Base-by-base conservation (phyloP, 1,284 basidiomycete species). In the Meripilus lineatus region DNA sequence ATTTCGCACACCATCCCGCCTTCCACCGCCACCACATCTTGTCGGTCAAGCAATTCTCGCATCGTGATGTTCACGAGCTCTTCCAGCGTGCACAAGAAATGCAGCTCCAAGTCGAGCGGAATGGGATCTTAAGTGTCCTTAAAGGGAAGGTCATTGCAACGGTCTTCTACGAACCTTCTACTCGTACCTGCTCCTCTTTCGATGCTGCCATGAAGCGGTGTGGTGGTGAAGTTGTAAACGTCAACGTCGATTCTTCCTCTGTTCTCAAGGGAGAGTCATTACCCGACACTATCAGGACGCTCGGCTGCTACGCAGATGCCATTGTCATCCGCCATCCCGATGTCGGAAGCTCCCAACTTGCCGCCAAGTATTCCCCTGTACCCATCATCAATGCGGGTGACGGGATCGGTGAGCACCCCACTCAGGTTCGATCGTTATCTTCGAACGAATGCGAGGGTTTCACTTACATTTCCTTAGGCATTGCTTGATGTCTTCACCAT, bases 131-230 rank as follows among this genome's bases (percentile, higher is more conserved):
- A 46, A 93, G 99, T 59, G 81, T 98, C 42, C 74, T 99, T 32
- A 88, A 85, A 51, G 95, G 95, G 38, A 89, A 86, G 50, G 86
- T 99, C 1, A 77, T 99, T 4, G 93, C 89, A 61, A 95, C 87
- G n/a, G 66, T 97, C 32, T 99, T 99, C 75, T 99, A 95, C 67
- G 96, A 99, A 64, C 92, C 96, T 2, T 97, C 93, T 7, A 99
- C 96, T 1, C 79, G 96, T 42, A 99, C 96, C 2, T 91, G 88
- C 48, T 78, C 87, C 13, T 98, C 95, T n/a, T 99, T 99, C 61
- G 95, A 99, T 64, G 89, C 95, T 6, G 96, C 96, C 11, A 99
- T 99, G 96, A 93, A 95, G 65, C 83, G 96, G 42, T 92, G 93
- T 56, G 96, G 96, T 40, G 96, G 96, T 32, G 84, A 95, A 58